phyloP scores from a whole-genome alignment of 192 early-diverging fungal genomes.

The Podila minutissima region DNA sequence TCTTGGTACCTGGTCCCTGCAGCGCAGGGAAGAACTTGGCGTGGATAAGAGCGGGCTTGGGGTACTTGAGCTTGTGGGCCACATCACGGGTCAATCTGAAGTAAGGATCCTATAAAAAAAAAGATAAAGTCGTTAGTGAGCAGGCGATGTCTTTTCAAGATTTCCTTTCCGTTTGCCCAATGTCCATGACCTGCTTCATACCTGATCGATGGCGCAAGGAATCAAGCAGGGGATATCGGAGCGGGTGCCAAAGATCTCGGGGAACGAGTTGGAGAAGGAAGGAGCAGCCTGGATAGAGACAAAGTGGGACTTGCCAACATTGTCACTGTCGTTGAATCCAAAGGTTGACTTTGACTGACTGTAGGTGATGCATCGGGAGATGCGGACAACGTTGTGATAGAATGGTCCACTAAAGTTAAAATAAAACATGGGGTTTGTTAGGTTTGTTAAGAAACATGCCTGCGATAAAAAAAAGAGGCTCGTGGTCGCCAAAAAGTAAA shows the following conservation, averaged over 20 bases:
- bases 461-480: neutral
- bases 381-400: conserved; percentile 92
- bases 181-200: neutral
- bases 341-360: conserved; percentile 87
- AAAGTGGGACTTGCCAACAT: conserved; percentile 95
- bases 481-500: too few species aligned
- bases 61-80: conserved; percentile 91
- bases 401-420: conserved; percentile 75
- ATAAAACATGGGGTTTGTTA: neutral
- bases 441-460: neutral
- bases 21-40: conserved; percentile 96
- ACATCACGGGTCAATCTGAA: conserved; percentile 98
- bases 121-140: too few species aligned
- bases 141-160: too few species aligned
- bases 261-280: conserved; percentile 95
- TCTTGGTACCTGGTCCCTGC: conserved; percentile 91
- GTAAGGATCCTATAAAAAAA: conserved; percentile 81
- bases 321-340: conserved; percentile 90
- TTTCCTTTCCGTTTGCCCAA: too few species aligned
- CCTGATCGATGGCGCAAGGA: conserved; percentile 97
- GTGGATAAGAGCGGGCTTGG: conserved; percentile 94
- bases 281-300: conserved; percentile 94
- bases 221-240: conserved; percentile 95
- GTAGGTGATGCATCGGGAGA: conserved; percentile 88
- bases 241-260: conserved; percentile 92